Base-by-base conservation (phyloP, 2,329 filamentous ascomycete genomes). In the Aureobasidium sp. region DNA sequence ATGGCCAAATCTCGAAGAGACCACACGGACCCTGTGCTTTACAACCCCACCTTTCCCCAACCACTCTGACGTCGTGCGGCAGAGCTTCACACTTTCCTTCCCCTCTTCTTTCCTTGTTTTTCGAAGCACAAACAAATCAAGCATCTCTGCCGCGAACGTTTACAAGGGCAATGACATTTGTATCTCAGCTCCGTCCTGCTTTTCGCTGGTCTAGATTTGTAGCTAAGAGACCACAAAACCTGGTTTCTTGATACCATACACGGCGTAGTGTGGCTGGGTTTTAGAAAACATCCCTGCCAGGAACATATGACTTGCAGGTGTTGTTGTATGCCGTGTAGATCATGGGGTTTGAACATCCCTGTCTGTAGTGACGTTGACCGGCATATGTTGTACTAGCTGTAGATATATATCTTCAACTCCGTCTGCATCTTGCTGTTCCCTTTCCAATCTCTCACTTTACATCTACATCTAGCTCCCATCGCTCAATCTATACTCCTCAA, bases 31-130 rank as follows among this genome's bases (percentile, higher is more conserved):
- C n/a, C n/a, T n/a, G n/a, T n/a, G n/a, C n/a, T n/a, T n/a, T n/a
- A n/a, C n/a, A n/a, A n/a, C 53, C 53, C 53, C 53, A 42, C 53
- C 53, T 55, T 55, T 55, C 29, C 33, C 36, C 36, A 27, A 36
- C 33, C 13, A 42, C 18, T 8, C 36, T 53, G 50, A 53, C 50
- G 31, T 53, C 50, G 31, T 20, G 13, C 50, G 50, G 50, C 20
- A 53, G 25, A n/a, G 16, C 43, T 47, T 36, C 33, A 15, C n/a
- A 40, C 20, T 31, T 55, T 36, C 53, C n/a, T 53, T 53, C 53
- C 53, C 51, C 53, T 55, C 53, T 40, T 42, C 36, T 29, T n/a
- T 55, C 36, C 53, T 42, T 55, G 36, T 40, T 55, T 55, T 42
- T n/a, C n/a, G 13, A n/a, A 53, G 20, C 50, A 53, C 33, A 33